Conservation (phyloP, 2,329 filamentous ascomycete genomes). For the Penicillium griseofulvum region DNA sequence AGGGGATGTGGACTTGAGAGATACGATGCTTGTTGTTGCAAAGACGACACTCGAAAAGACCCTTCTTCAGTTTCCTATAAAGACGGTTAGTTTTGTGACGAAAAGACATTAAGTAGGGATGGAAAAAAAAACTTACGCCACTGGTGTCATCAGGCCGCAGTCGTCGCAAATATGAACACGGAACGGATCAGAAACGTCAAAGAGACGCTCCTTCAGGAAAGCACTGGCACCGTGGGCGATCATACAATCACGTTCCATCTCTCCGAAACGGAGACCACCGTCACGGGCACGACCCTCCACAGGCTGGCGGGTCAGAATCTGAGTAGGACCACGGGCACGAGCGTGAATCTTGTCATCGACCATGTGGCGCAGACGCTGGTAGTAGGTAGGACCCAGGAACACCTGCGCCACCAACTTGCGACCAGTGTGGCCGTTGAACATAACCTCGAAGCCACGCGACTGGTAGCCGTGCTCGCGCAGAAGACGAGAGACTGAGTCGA, state of each 20-base stretch:
- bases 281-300: slow-evolving; percentile 98
- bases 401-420: slow-evolving; percentile 90
- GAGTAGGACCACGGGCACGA: slow-evolving; percentile 91
- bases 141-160: slow-evolving; percentile 97
- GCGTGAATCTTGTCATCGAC: slow-evolving; percentile 99
- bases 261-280: slow-evolving; percentile 97
- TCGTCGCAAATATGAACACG: slow-evolving; percentile 98
- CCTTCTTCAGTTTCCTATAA: slow-evolving; percentile 82
- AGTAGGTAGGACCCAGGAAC: slow-evolving; percentile 97
- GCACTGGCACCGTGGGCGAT: slow-evolving; percentile 98
- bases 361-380: slow-evolving; percentile 98
- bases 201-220: slow-evolving; percentile 95
- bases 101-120: neutral
- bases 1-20: slow-evolving; percentile 95
- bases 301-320: slow-evolving; percentile 95
- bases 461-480: slow-evolving; percentile 90
- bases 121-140: slow-evolving; percentile 75
- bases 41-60: slow-evolving; percentile 92
- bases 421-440: slow-evolving; percentile 98
- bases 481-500: slow-evolving; percentile 85
- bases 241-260: slow-evolving; percentile 99
- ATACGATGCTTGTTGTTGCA: slow-evolving; percentile 99
- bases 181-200: slow-evolving; percentile 97
- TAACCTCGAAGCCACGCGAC: slow-evolving; percentile 93
- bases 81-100: slow-evolving; percentile 8